Evolutionary conservation across 1,284 basidiomycete species (phyloP).

Genomic region (Acaromyces ingoldii): DNA sequence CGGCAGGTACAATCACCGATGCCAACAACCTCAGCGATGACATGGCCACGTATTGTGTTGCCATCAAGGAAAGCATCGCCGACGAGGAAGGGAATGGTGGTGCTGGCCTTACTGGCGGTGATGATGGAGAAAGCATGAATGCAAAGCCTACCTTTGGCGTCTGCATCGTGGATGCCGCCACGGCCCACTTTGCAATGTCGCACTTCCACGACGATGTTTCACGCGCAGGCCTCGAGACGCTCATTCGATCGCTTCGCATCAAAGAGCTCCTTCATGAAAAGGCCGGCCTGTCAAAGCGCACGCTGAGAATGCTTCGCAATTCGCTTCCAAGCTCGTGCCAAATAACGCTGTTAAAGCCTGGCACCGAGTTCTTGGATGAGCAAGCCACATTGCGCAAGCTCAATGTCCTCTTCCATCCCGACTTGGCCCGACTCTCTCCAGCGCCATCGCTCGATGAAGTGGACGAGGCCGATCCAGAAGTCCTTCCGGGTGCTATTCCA

Average conservation of each 20-base stretch:
- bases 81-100: not conserved
- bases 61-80: slow-evolving; percentile 63
- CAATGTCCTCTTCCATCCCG: slow-evolving; percentile 24
- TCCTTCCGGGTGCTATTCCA: slow-evolving; percentile 34
- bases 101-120: slow-evolving; percentile 4
- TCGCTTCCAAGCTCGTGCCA: slow-evolving; percentile 35
- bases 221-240: slow-evolving; percentile 85
- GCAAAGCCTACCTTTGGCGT: slow-evolving; percentile 65
- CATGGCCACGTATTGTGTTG: slow-evolving; percentile 89
- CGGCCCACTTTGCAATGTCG: slow-evolving; percentile 89
- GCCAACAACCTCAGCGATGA: slow-evolving; percentile 82
- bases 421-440: too few relatives aligned
- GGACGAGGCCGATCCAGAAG: slow-evolving; percentile 19
- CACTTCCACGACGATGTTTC: slow-evolving; percentile 87
- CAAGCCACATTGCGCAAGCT: slow-evolving; percentile 32
- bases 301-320: slow-evolving; percentile 39
- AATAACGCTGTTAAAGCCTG: slow-evolving; percentile 44
- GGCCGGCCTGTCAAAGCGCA: slow-evolving; percentile 55
- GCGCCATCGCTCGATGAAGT: slow-evolving; percentile 18
- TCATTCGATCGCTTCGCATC: slow-evolving; percentile 83
- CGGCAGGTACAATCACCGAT: slow-evolving; percentile 93
- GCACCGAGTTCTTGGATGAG: slow-evolving; percentile 39
- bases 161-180: slow-evolving; percentile 91
- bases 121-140: slow-evolving; percentile 8
- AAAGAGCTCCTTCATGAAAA: slow-evolving; percentile 91